phyloP scores from a whole-genome alignment of 345 rosid species.

The Adansonia digitata region DNA sequence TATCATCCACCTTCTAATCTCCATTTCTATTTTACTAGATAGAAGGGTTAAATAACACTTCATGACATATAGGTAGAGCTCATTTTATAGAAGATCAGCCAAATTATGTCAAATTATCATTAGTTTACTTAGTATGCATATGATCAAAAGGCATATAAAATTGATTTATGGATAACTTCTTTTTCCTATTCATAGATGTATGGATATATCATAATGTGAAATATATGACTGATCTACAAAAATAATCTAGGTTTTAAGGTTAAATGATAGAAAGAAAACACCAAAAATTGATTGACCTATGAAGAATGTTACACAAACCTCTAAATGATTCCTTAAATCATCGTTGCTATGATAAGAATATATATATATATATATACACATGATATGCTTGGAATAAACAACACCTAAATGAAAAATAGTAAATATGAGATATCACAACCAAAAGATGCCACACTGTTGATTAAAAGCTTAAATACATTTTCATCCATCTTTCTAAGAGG shows the following conservation, averaged over 20 bases:
- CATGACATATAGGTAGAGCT: background rate
- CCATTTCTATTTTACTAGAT: background rate
- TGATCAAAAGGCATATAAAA: background rate
- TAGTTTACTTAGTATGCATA: background rate
- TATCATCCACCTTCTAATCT: background rate
- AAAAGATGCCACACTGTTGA: background rate
- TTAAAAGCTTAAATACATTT: background rate
- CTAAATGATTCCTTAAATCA: constrained; percentile 20
- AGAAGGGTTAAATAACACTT: background rate
- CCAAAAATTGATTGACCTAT: background rate
- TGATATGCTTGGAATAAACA: constrained; percentile 36
- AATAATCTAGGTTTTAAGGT: background rate
- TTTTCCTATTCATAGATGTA: background rate
- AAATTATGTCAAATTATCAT: background rate
- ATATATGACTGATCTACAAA: background rate
- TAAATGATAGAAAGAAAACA: background rate
- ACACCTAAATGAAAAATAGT: constrained; percentile 23
- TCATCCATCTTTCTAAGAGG: too few relatives aligned
- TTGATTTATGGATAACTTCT: background rate
- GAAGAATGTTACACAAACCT: constrained; percentile 22
- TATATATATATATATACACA: too few relatives aligned
- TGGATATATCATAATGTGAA: background rate
- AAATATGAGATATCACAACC: background rate
- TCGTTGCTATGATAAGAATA: constrained; percentile 28
- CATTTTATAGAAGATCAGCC: background rate